phyloP scores from a whole-genome alignment of 108 stramenopile species.

The Bacterosira constricta region DNA sequence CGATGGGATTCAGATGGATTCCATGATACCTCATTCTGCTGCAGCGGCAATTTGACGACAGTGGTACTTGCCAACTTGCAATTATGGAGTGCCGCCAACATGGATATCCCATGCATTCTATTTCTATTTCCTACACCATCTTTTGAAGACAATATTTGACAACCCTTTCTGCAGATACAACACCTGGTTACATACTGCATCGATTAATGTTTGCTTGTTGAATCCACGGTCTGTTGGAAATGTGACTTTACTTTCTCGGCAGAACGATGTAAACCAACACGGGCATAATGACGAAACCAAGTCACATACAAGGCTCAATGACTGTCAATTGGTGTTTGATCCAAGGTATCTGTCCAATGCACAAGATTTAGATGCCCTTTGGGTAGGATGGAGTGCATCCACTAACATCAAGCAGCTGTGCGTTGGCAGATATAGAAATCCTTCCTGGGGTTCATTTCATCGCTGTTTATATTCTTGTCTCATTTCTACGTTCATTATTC shows the following conservation, averaged over 20 bases:
- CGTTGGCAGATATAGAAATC: conserved; percentile 16
- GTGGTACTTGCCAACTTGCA: conserved; percentile 8
- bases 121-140: neutral
- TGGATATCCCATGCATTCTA: neutral
- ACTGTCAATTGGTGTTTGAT: conserved; percentile 50
- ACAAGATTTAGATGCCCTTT: conserved; percentile 50
- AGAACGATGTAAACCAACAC: neutral
- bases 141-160: conserved; percentile 4
- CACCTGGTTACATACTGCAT: conserved; percentile 25
- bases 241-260: conserved; percentile 13
- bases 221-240: conserved; percentile 42
- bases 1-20: conserved; percentile 40
- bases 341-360: conserved; percentile 60
- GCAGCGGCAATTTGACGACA: conserved; percentile 32
- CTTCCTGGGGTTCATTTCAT: conserved; percentile 24
- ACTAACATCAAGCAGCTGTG: conserved; percentile 7
- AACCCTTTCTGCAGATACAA: neutral
- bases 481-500: conserved; percentile 9
- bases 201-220: conserved; percentile 48
- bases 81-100: conserved; percentile 4
- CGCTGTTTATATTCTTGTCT: neutral
- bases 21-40: conserved; percentile 48
- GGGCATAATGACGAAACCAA: too few relatives aligned
- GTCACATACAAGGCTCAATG: conserved; percentile 34
- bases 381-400: conserved; percentile 34